Conservation (phyloP, 257 asterid genomes). For the Solanum paucissectum region DNA sequence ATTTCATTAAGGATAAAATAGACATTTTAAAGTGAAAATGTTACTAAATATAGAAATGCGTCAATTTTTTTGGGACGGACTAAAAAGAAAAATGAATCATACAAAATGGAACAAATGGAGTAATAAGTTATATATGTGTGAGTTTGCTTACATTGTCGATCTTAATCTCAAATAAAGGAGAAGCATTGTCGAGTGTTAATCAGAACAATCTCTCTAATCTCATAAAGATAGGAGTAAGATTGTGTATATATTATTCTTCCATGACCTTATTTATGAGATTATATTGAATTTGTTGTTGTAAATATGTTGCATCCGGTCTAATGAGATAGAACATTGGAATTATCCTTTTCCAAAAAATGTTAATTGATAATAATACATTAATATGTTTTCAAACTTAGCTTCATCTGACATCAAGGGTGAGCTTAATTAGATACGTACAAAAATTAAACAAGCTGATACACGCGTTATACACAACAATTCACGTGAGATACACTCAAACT, state of each 20-base stretch:
- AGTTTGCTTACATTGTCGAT: accelerated
- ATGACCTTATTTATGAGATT: not conserved
- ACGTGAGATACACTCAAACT: too few species aligned
- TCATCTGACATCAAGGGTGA: not conserved
- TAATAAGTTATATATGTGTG: too few species aligned
- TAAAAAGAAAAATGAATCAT: too few species aligned
- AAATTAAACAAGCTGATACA: too few species aligned
- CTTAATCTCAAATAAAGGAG: not conserved
- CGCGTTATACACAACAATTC: not conserved
- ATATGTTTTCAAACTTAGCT: too few species aligned
- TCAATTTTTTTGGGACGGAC: not conserved
- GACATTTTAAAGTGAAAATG: too few species aligned
- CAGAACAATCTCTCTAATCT: too few species aligned
- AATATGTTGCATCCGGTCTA: not conserved
- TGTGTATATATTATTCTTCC: not conserved
- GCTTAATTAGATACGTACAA: too few species aligned
- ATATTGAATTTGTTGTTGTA: not conserved
- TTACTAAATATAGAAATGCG: too few species aligned
- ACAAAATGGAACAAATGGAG: accelerated
- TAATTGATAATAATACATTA: not conserved
- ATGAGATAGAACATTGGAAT: not conserved
- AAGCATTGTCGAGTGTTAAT: not conserved
- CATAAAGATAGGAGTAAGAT: not conserved
- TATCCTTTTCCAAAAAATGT: not conserved
- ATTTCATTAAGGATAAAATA: not conserved